Evolutionary conservation across 352 stramenopile species (phyloP).

Genomic region (Globisporangium barbulae): DNA sequence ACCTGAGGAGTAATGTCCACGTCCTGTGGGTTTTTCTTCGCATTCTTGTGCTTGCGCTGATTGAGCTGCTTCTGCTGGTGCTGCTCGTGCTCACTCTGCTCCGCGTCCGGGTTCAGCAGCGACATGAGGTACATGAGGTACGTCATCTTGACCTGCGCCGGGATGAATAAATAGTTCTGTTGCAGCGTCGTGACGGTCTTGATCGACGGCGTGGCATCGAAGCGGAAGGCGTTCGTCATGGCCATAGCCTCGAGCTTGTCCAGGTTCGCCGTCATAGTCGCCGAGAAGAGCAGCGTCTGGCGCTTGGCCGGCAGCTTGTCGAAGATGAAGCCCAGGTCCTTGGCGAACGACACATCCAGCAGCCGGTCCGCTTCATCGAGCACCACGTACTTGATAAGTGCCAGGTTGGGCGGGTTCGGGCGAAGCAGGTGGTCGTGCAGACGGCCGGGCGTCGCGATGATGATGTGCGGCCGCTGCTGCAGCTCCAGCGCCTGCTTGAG

Average conservation of each 20-base stretch:
- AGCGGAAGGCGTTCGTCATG: conserved; percentile 63
- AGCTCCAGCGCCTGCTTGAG: conserved; percentile 91
- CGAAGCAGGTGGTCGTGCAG: conserved; percentile 92
- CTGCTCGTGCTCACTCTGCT: conserved; percentile 39
- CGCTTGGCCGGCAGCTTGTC: conserved; percentile 74
- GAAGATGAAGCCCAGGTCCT: conserved; percentile 88
- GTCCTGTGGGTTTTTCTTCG: conserved; percentile 22
- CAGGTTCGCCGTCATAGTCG: conserved; percentile 95
- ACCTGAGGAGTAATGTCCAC: conserved; percentile 15
- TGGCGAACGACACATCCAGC: conserved; percentile 82
- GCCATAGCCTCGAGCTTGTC: conserved; percentile 77
- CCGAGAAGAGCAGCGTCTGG: conserved; percentile 97
- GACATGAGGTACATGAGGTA: conserved; percentile 92
- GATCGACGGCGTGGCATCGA: conserved; percentile 69
- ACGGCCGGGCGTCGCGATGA: conserved; percentile 96
- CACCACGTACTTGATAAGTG: conserved; percentile 93
- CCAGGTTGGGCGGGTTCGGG: conserved; percentile 87
- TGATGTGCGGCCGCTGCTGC: conserved; percentile 92
- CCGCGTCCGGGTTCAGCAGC: conserved; percentile 51
- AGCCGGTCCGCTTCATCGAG: conserved; percentile 98
- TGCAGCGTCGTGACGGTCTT: conserved; percentile 92
- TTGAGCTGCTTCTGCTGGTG: conserved; percentile 14
- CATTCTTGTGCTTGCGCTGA: conserved; percentile 28
- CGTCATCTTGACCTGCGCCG: conserved; percentile 93
- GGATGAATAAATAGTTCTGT: conserved; percentile 98